Evolutionary conservation across 345 rosid genomes (phyloP).

Genomic region (Chamaenerion angustifolium): DNA sequence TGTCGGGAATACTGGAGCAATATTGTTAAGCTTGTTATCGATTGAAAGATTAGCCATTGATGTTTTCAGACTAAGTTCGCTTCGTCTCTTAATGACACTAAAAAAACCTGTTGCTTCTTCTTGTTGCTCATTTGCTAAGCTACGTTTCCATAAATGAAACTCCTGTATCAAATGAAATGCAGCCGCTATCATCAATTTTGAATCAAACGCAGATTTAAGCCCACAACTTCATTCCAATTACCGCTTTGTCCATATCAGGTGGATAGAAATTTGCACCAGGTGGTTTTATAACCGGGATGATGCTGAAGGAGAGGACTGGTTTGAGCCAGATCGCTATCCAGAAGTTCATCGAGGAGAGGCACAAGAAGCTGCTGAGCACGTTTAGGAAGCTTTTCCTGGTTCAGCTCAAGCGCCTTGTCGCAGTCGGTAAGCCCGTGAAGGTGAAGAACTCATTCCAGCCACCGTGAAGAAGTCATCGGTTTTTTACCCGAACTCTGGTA

Average conservation of each 20-base stretch:
- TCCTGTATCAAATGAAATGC: constrained; percentile 27
- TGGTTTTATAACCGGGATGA: constrained; percentile 58
- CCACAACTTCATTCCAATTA: constrained; percentile 11
- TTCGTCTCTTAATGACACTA: constrained; percentile 56
- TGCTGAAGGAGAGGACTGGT: constrained; percentile 39
- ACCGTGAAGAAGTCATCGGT: constrained; percentile 2
- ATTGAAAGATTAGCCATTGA: constrained; percentile 17
- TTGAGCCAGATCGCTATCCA: constrained; percentile 45
- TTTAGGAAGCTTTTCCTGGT: constrained; percentile 30
- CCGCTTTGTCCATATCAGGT: constrained; percentile 92
- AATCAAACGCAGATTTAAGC: no score
- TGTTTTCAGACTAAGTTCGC: constrained; percentile 33
- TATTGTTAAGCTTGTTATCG: constrained; percentile 24
- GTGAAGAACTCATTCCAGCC: constrained; percentile 30
- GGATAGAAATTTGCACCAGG: constrained; percentile 92
- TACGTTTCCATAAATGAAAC: constrained; percentile 51
- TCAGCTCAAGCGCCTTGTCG: constrained; percentile 30
- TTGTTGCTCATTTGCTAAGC: constrained; percentile 40
- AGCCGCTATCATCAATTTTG: no score
- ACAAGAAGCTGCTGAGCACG: constrained; percentile 22
- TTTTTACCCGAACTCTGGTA: no score
- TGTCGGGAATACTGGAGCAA: constrained; percentile 48
- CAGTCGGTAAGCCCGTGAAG: constrained; percentile 29
- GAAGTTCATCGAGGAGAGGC: no score
- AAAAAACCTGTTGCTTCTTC: constrained; percentile 60